phyloP scores from a whole-genome alignment of 2,329 filamentous ascomycete genomes.

The Fusarium xyrophilum region DNA sequence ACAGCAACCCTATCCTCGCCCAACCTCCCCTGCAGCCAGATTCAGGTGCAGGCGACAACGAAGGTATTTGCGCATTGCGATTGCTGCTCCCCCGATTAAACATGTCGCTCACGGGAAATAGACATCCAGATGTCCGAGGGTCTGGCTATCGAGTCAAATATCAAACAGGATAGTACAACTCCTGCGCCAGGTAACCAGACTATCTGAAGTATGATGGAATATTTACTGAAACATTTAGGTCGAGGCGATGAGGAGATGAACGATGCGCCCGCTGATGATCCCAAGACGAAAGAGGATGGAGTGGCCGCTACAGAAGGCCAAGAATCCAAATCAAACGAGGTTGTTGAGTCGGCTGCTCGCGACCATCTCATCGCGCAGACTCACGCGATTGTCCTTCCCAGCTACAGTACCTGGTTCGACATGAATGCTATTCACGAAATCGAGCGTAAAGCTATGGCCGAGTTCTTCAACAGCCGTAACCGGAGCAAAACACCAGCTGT shows the following conservation, averaged over 20 bases:
- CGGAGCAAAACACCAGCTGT: slow-evolving; percentile 96
- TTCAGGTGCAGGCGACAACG: slow-evolving; percentile 47
- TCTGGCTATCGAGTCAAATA: slow-evolving; percentile 53
- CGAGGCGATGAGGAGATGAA: slow-evolving; percentile 83
- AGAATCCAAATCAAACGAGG: slow-evolving; percentile 76
- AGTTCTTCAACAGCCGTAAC: slow-evolving; percentile 98
- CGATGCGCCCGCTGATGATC: slow-evolving; percentile 63
- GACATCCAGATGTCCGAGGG: slow-evolving; percentile 71
- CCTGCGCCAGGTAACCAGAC: slow-evolving; percentile 59
- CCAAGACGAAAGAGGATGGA: slow-evolving; percentile 58
- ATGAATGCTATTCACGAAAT: slow-evolving; percentile 92
- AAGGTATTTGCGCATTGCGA: slow-evolving; percentile 52
- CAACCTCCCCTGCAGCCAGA: slow-evolving; percentile 61
- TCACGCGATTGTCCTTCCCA: slow-evolving; percentile 93
- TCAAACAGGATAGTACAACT: slow-evolving; percentile 68
- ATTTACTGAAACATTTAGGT: slow-evolving; percentile 59
- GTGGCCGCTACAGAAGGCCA: slow-evolving; percentile 58
- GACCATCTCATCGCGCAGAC: slow-evolving; percentile 93
- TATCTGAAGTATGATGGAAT: slow-evolving; percentile 71
- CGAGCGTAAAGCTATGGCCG: slow-evolving; percentile 92
- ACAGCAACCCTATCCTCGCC: slow-evolving; percentile 62
- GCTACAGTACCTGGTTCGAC: slow-evolving; percentile 99
- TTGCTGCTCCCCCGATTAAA: not conserved
- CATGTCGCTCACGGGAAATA: slow-evolving; percentile 42
- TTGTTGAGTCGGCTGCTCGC: slow-evolving; percentile 83